These are phyloP conservation scores for Cucurbitaria berberidis DNA, from an alignment of 2,329 filamentous ascomycete genomes.

Conservation along the genomic window DNA sequence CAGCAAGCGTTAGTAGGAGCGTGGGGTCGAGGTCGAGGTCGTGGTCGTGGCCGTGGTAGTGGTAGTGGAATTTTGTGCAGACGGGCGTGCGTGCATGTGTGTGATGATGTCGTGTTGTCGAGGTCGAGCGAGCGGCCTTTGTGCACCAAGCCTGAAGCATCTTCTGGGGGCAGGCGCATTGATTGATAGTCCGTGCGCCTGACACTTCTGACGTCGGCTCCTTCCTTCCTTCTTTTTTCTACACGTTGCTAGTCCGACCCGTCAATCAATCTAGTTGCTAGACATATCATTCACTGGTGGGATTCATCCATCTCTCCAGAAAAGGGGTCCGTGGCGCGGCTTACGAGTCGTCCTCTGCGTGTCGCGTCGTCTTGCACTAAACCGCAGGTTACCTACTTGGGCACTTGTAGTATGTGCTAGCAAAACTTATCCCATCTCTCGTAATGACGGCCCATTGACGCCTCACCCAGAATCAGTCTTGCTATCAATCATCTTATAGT, in stretches of 20 bases:
- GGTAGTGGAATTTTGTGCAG: conserved; percentile 32
- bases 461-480: background rate
- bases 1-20: conserved; percentile 12
- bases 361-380: background rate
- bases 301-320: too few species aligned
- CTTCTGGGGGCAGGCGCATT: too few species aligned
- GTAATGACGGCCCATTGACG: background rate
- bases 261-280: background rate
- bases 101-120: conserved; percentile 25
- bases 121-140: conserved; percentile 38
- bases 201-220: conserved; percentile 28
- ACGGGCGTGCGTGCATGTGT: too few species aligned
- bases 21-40: conserved; percentile 10
- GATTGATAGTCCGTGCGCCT: conserved; percentile 33
- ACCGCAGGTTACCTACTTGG: too few species aligned
- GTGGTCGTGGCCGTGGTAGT: conserved; percentile 14
- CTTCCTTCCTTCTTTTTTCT: conserved; percentile 10
- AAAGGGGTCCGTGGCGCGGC: too few species aligned
- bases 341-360: background rate
- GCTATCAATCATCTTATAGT: background rate
- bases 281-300: too few species aligned
- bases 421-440: too few species aligned
- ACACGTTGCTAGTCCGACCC: background rate
- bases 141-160: conserved; percentile 36
- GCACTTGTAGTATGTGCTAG: too few species aligned